A percentile compares a stretch with the other conserved stretches of the same genome.
Conservation (phyloP, 2,329 filamentous ascomycete genomes). For the Sclerotinia trifoliorum region DNA sequence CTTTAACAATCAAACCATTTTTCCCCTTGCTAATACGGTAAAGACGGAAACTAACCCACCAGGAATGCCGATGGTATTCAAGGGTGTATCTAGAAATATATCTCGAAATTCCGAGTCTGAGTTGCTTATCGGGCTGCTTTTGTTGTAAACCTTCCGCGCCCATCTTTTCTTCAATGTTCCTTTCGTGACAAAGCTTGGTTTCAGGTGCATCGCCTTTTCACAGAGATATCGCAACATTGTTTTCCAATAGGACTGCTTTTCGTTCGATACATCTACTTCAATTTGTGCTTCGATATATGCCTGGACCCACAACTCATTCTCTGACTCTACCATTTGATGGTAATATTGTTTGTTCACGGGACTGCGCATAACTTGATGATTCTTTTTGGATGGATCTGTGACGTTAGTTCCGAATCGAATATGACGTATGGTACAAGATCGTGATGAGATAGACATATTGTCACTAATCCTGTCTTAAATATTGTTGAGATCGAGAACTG, state of each 20-base stretch:
- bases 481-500: neutral
- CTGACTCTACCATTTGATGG: neutral
- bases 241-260: neutral
- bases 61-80: too few species aligned
- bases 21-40: too few species aligned
- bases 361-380: neutral
- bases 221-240: neutral
- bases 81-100: too few species aligned
- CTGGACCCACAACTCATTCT: neutral
- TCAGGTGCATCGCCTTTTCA: neutral
- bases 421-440: too few species aligned
- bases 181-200: neutral
- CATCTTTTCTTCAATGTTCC: neutral
- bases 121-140: neutral
- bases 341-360: neutral
- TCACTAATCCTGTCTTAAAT: accelerated
- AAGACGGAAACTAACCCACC: too few species aligned
- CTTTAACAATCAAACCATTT: too few species aligned
- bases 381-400: too few species aligned
- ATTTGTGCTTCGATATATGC: neutral
- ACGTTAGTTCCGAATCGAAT: neutral
- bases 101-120: too few species aligned
- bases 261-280: neutral
- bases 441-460: neutral
- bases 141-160: too few species aligned